These are phyloP conservation scores for Suillus luteus DNA, from an alignment of 768 basidiomycete species.

Conservation along the genomic window DNA sequence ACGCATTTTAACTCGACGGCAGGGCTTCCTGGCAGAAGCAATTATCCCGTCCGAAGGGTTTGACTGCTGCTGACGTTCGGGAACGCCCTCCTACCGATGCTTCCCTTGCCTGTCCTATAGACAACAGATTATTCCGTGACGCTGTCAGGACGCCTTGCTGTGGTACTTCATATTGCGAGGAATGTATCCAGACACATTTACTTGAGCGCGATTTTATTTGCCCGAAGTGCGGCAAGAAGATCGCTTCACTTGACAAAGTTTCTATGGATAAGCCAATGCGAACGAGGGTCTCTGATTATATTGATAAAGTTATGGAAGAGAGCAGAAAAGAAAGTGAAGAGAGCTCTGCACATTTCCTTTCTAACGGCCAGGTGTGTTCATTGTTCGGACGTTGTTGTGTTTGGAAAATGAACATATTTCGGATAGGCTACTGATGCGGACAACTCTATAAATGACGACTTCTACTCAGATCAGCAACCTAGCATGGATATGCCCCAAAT, in stretches of 20 bases:
- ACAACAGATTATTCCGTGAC: conserved; percentile 91
- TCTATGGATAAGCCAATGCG: conserved; percentile 78
- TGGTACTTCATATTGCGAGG: conserved; percentile 89
- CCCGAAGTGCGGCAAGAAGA: conserved; percentile 85
- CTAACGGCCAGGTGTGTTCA: conserved; percentile 40
- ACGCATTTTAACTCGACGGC: conserved; percentile 9
- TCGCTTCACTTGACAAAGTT: conserved; percentile 87
- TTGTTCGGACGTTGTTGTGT: neutral
- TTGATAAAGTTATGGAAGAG: conserved; percentile 79
- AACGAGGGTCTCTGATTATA: conserved; percentile 76
- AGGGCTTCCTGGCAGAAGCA: conserved; percentile 97
- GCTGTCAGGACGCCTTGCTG: conserved; percentile 97
- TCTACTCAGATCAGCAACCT: conserved; percentile 75
- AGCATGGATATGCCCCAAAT: conserved; percentile 71
- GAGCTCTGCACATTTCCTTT: conserved; percentile 27
- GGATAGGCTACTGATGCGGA: conserved; percentile 30
- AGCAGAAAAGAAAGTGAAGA: conserved; percentile 66
- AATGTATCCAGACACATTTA: conserved; percentile 93
- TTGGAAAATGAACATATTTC: conserved; percentile 9
- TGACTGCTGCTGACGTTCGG: conserved; percentile 88
- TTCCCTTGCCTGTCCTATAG: conserved; percentile 84
- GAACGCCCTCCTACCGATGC: conserved; percentile 81
- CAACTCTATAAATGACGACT: conserved; percentile 53
- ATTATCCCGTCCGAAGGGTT: conserved; percentile 71
- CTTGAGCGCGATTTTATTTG: conserved; percentile 95